Evolutionary conservation across 2,329 filamentous ascomycete genomes (phyloP).

Genomic region (Seiridium cupressi): DNA sequence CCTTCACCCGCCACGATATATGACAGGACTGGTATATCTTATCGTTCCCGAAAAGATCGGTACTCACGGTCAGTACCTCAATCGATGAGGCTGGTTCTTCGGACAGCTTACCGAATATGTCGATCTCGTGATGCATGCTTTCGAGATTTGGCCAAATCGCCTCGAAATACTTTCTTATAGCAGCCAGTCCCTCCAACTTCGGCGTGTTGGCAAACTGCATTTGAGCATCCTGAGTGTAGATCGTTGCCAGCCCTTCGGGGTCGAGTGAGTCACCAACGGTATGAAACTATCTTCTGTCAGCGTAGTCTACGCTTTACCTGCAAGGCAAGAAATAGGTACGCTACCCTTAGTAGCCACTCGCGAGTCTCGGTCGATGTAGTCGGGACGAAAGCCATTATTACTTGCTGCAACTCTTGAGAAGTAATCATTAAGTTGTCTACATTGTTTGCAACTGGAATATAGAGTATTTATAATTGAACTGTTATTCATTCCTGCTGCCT

Average conservation of each 20-base stretch:
- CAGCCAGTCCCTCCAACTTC: constrained; percentile 16
- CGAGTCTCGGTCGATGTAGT: constrained; percentile 14
- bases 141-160: constrained; percentile 14
- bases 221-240: constrained; percentile 16
- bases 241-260: constrained; percentile 9
- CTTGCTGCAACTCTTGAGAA: too few relatives aligned
- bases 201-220: constrained; percentile 20
- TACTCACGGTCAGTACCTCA: neutral
- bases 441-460: neutral
- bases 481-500: neutral
- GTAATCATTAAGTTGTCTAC: neutral
- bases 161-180: constrained; percentile 11
- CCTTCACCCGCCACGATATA: constrained; percentile 20
- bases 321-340: neutral
- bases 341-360: constrained; percentile 16
- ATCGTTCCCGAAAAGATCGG: constrained; percentile 17
- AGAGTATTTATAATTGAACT: neutral
- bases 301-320: neutral
- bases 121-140: constrained; percentile 19
- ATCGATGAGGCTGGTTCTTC: neutral
- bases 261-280: constrained; percentile 17
- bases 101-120: constrained; percentile 14
- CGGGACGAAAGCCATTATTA: constrained; percentile 18
- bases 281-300: constrained; percentile 17
- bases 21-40: constrained; percentile 20